Evolutionary conservation across 306 rosid species (phyloP).

Genomic region (Fagus crenata): DNA sequence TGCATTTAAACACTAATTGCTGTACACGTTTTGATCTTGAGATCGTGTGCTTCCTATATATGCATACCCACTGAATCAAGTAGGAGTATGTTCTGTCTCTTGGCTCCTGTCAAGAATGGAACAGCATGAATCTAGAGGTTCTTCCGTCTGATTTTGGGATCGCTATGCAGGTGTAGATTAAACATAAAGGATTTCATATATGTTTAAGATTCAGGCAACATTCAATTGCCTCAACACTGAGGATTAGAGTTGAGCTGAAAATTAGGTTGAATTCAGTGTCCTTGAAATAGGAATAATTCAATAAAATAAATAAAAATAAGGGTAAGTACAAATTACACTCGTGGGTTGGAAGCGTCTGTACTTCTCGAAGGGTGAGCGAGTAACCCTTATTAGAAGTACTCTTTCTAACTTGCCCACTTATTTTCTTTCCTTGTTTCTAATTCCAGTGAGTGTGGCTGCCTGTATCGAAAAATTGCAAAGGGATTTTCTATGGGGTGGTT

Average conservation of each 20-base stretch:
- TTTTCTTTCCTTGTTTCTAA: too few species aligned
- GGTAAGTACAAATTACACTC: too few species aligned
- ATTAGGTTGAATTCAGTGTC: background rate
- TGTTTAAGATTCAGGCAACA: background rate
- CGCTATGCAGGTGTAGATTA: background rate
- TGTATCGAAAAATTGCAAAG: too few species aligned
- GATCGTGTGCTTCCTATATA: background rate
- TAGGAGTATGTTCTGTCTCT: background rate
- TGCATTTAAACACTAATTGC: background rate
- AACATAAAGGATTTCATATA: background rate
- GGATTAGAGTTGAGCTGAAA: background rate
- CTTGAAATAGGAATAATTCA: background rate
- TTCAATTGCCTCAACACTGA: background rate
- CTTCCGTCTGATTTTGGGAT: background rate
- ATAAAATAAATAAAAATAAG: too few species aligned
- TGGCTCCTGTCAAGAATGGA: conserved; percentile 6
- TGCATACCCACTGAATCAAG: background rate
- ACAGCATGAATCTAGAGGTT: background rate
- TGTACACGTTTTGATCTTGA: background rate
- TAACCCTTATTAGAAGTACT: too few species aligned
- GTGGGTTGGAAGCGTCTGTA: too few species aligned
- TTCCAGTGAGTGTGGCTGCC: too few species aligned
- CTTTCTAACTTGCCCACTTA: too few species aligned
- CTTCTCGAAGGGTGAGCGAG: too few species aligned
- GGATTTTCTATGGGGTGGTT: too few species aligned